Conservation (phyloP, 345 rosid genomes). For the Salix caprea region DNA sequence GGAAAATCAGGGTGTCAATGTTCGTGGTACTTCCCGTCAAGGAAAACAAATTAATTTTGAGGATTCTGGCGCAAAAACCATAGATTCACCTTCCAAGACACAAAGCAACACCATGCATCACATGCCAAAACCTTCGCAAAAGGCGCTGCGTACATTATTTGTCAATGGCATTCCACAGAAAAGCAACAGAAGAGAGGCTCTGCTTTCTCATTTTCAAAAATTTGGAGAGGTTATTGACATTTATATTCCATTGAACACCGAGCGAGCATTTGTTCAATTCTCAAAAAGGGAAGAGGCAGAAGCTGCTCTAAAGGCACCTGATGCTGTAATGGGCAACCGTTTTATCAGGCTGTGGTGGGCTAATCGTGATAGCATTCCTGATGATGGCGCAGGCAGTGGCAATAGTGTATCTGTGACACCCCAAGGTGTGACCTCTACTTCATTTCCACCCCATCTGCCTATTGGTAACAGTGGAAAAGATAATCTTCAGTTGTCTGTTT, state of each 20-base stretch:
- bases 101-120: slow-evolving; percentile 39
- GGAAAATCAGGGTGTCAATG: slow-evolving; percentile 41
- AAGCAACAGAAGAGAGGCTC: slow-evolving; percentile 74
- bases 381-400: slow-evolving; percentile 47
- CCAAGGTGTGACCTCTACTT: slow-evolving; percentile 33
- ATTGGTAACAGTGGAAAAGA: slow-evolving; percentile 47
- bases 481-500: slow-evolving; percentile 34
- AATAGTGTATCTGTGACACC: slow-evolving; percentile 38
- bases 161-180: slow-evolving; percentile 77
- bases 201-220: slow-evolving; percentile 83
- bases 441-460: slow-evolving; percentile 34
- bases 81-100: slow-evolving; percentile 38
- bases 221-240: slow-evolving; percentile 92
- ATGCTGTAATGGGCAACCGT: slow-evolving; percentile 99
- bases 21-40: slow-evolving; percentile 34
- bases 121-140: slow-evolving; percentile 60
- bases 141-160: slow-evolving; percentile 82
- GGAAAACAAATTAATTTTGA: slow-evolving; percentile 47
- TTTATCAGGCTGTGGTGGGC: slow-evolving; percentile 99
- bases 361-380: slow-evolving; percentile 78
- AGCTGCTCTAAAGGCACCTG: slow-evolving; percentile 90
- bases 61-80: slow-evolving; percentile 32
- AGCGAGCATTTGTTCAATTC: slow-evolving; percentile 92
- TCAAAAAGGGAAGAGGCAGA: slow-evolving; percentile 93
- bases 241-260: slow-evolving; percentile 69